Evolutionary conservation across 495 filamentous ascomycete species (phyloP).

Genomic region (Lentithecium fluviatile): DNA sequence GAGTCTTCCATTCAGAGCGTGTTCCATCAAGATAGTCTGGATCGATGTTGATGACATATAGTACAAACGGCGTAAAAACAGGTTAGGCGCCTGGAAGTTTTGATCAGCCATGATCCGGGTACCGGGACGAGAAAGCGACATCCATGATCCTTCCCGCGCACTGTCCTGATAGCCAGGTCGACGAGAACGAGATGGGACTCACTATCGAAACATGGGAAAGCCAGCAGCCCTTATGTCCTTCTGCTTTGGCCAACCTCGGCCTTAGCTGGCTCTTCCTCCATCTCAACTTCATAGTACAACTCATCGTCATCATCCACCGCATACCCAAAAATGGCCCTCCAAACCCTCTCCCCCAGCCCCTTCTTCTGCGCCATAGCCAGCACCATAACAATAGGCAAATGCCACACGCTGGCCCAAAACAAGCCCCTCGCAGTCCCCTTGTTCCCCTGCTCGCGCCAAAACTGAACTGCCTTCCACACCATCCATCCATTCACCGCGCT

Average conservation of each 20-base stretch:
- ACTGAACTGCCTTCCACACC: conserved; percentile 72
- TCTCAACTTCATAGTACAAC: conserved; percentile 47
- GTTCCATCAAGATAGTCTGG: not conserved
- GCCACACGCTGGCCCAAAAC: conserved; percentile 99
- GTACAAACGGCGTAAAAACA: conserved; percentile 17
- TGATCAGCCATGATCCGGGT: conserved; percentile 19
- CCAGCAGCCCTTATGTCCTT: not conserved
- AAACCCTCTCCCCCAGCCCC: conserved; percentile 85
- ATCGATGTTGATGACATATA: conserved; percentile 32
- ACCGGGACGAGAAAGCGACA: conserved; percentile 11
- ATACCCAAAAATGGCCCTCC: conserved; percentile 64
- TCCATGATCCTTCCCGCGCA: not conserved
- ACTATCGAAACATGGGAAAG: not conserved
- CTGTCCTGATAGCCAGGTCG: not conserved
- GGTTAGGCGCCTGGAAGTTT: conserved; percentile 9
- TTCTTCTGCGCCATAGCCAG: conserved; percentile 92
- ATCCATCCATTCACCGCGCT: conserved; percentile 84
- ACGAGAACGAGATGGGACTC: not conserved
- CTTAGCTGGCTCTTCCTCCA: conserved; percentile 11
- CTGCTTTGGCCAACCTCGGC: not conserved
- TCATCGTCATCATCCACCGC: conserved; percentile 43
- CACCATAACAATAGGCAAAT: conserved; percentile 86
- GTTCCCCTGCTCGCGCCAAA: conserved; percentile 75
- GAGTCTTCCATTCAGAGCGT: too few relatives aligned
- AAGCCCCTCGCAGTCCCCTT: conserved; percentile 79